A percentile compares a stretch with the other conserved stretches of the same genome.
Conservation (phyloP, 2,329 filamentous ascomycete genomes). For the Aspergillus sp. region DNA sequence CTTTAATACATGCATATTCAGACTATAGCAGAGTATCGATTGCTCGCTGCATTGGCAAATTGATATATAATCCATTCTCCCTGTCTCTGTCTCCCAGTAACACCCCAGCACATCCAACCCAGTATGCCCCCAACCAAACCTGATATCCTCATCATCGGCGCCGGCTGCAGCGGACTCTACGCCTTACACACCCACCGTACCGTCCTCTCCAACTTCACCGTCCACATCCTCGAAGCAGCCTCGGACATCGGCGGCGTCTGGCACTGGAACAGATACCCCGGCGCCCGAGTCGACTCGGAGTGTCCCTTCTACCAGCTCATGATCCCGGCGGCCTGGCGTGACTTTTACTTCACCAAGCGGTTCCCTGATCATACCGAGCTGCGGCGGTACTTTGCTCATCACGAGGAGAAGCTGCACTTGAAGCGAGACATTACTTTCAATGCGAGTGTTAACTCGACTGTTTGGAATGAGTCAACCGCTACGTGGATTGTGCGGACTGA, state of each 20-base stretch:
- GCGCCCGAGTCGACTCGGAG: constrained; percentile 47
- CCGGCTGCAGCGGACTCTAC: constrained; percentile 39
- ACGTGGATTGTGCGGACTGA: constrained; percentile 48
- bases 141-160: constrained; percentile 44
- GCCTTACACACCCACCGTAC: constrained; percentile 41
- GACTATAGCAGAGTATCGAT: too few species aligned
- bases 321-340: constrained; percentile 48
- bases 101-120: not conserved
- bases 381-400: constrained; percentile 48
- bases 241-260: constrained; percentile 43
- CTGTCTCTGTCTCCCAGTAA: not conserved
- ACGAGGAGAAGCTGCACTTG: constrained; percentile 45
- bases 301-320: constrained; percentile 56
- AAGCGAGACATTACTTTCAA: constrained; percentile 49
- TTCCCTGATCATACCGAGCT: constrained; percentile 39
- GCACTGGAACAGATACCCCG: constrained; percentile 48
- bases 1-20: too few species aligned
- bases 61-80: too few species aligned
- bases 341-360: constrained; percentile 45
- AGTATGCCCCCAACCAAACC: constrained; percentile 42
- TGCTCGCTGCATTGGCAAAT: too few species aligned
- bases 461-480: constrained; percentile 36
- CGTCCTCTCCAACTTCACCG: constrained; percentile 28
- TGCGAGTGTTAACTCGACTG: constrained; percentile 16
- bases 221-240: constrained; percentile 41